Evolutionary conservation across 495 filamentous ascomycete genomes (phyloP), one percentile per base, ranked within the genome.

Genomic region (Aspergillus saccharolyticus): DNA sequence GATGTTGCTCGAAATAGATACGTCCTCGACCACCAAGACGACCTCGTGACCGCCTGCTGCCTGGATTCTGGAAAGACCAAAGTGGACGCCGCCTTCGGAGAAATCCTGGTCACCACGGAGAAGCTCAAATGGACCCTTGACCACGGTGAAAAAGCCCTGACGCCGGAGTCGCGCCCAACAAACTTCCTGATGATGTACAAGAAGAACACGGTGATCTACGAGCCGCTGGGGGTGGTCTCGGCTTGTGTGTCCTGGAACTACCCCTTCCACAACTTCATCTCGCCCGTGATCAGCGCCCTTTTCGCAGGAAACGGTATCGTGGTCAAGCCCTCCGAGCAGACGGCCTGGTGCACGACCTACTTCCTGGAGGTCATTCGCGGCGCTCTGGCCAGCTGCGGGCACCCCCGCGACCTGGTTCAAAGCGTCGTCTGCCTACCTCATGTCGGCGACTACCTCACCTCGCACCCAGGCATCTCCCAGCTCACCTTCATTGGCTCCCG

Each of bases 161-260:
- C 71, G 19, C 81, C 91, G 2, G 84, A 87, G 56, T 75, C 78
- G 44, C 80, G 94, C 54, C 89, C 91, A 2, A 85, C 84, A 18
- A 97, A 94, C 69, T 80, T 96, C 45, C 77, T 99, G 42, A 92
- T 97, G 91, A 81, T 85, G 65, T 97, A 99, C 73, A 99, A 99
- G 79, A 85, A 83, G 69, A 96, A 96, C 64, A 86, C 85, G 55
- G 92, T 99, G 17, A 74, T 79, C 45, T 97, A 94, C 73, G 94
- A 99, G 69, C 92, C 94, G 16, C 76, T 97, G 20, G 95, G 94
- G 0, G 89, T 99, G 16, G 89, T 99, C 22, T 86, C 89, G 17
- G 94, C 95, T 16, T 85, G 90, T 47, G 89, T 97, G 39, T 95
- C 89, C 64, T 99, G 94, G 94, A 99, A 99, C 78, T 98, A 82